A percentile compares a stretch with the other conserved stretches of the same genome.
These are phyloP conservation scores for Cardamine chenopodiifolia DNA, from an alignment of 345 rosid species.

Conservation along the genomic window DNA sequence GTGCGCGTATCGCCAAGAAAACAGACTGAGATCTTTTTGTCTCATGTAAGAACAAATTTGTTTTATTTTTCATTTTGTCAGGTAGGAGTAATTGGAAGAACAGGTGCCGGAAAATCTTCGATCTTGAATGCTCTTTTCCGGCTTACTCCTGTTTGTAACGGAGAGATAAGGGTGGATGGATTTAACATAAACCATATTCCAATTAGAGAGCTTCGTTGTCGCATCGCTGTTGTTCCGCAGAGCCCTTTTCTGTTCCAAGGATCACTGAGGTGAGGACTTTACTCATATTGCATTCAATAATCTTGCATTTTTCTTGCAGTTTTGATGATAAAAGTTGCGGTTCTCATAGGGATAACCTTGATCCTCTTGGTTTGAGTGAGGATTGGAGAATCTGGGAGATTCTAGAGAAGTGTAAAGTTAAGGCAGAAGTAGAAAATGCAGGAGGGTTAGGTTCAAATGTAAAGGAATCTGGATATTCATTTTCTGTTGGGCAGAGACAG, in stretches of 20 bases:
- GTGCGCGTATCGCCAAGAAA: slow-evolving; percentile 38
- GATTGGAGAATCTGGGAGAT: slow-evolving; percentile 71
- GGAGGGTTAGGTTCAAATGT: slow-evolving; percentile 73
- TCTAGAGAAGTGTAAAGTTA: slow-evolving; percentile 78
- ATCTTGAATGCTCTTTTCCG: slow-evolving; percentile 85
- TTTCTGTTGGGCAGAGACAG: slow-evolving; percentile 93
- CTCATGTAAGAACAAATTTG: slow-evolving; percentile 2
- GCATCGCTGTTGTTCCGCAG: slow-evolving; percentile 84
- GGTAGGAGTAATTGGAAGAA: slow-evolving; percentile 95
- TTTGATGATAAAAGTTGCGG: not conserved
- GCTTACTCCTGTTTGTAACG: slow-evolving; percentile 65
- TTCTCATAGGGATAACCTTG: slow-evolving; percentile 72
- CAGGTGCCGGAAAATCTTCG: slow-evolving; percentile 95
- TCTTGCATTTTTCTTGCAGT: not conserved
- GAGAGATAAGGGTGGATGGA: slow-evolving; percentile 74
- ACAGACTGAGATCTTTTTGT: slow-evolving; percentile 6
- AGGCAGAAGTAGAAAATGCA: slow-evolving; percentile 71
- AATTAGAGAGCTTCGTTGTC: slow-evolving; percentile 77
- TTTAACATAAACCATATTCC: slow-evolving; percentile 62
- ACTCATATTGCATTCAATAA: slow-evolving; percentile 7
- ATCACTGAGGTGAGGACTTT: slow-evolving; percentile 60
- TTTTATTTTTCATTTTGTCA: slow-evolving; percentile 27
- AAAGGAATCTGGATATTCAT: slow-evolving; percentile 67
- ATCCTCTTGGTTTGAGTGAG: slow-evolving; percentile 58
- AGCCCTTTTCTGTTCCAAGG: slow-evolving; percentile 90